phyloP scores from a whole-genome alignment of 1,284 basidiomycete genomes.

The Mycosarcoma mackinlayi region DNA sequence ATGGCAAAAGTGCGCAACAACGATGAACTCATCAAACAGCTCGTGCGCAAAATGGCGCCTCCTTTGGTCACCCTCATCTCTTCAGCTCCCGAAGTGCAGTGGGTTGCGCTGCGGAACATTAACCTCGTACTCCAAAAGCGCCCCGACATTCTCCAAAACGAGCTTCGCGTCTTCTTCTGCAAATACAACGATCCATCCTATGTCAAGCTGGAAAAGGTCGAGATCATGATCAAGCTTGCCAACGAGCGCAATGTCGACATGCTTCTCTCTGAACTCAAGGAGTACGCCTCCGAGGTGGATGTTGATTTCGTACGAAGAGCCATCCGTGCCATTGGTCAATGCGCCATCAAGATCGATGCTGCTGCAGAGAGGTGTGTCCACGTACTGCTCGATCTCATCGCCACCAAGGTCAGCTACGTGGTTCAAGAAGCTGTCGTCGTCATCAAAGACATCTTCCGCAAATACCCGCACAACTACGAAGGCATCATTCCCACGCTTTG shows the following conservation, averaged over 20 bases:
- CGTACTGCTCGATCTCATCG: conserved; percentile 89
- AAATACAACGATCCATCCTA: conserved; percentile 99
- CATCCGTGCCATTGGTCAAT: conserved; percentile 93
- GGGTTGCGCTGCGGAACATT: conserved; percentile 96
- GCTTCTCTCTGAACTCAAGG: conserved; percentile 92
- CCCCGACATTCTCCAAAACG: conserved; percentile 86
- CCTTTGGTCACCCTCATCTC: conserved; percentile 79
- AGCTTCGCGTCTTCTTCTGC: conserved; percentile 99
- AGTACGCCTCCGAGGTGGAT: conserved; percentile 98
- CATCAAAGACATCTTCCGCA: conserved; percentile 99
- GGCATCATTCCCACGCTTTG: conserved; percentile 95
- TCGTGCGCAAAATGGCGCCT: conserved; percentile 96
- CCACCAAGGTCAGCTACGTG: conserved; percentile 92
- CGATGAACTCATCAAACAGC: conserved; percentile 86
- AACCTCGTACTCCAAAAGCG: conserved; percentile 94
- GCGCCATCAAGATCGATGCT: conserved; percentile 92
- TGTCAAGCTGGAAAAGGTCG: conserved; percentile 97
- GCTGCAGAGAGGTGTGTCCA: conserved; percentile 95
- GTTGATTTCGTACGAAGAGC: conserved; percentile 96
- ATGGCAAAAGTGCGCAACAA: conserved; percentile 72
- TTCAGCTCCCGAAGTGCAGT: conserved; percentile 81
- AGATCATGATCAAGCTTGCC: conserved; percentile 96
- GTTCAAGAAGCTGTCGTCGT: conserved; percentile 98
- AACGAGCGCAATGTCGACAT: conserved; percentile 92
- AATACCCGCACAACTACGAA: conserved; percentile 97